Evolutionary conservation across 345 rosid genomes (phyloP).

Genomic region (Hirschfeldia incana): DNA sequence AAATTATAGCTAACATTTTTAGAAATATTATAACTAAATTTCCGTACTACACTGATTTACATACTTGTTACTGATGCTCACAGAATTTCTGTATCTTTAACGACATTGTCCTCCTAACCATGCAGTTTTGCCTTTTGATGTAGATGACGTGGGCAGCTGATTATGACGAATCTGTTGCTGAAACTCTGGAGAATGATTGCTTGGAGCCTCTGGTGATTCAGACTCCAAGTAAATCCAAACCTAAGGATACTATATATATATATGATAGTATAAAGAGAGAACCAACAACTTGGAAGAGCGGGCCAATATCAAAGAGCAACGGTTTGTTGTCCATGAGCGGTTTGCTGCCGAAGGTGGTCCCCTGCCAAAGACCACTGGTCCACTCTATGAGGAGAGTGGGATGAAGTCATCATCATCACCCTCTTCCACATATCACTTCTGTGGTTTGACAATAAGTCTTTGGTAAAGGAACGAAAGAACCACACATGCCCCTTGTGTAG

Average conservation of each 20-base stretch:
- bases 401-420: conserved; percentile 47
- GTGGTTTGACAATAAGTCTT: conserved; percentile 71
- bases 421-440: conserved; percentile 47
- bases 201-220: conserved; percentile 68
- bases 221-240: conserved; percentile 48
- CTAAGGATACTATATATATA: conserved; percentile 37
- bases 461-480: conserved; percentile 63
- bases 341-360: conserved; percentile 41
- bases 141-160: conserved; percentile 99
- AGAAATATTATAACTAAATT: not conserved
- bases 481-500: conserved; percentile 46
- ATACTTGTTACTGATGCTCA: too few species aligned
- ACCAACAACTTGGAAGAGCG: conserved; percentile 30
- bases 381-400: conserved; percentile 44
- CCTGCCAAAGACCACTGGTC: conserved; percentile 41
- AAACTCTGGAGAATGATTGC: conserved; percentile 66
- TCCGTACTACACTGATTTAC: not conserved
- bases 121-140: conserved; percentile 5
- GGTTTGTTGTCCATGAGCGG: conserved; percentile 47
- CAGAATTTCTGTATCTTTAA: not conserved
- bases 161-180: conserved; percentile 60
- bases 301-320: conserved; percentile 40
- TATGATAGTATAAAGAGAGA: conserved; percentile 41
- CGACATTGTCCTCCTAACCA: not conserved
- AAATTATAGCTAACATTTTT: not conserved